Conservation (phyloP, 371 early-diverging fungal genomes). For the Rhizomucor miehei region DNA sequence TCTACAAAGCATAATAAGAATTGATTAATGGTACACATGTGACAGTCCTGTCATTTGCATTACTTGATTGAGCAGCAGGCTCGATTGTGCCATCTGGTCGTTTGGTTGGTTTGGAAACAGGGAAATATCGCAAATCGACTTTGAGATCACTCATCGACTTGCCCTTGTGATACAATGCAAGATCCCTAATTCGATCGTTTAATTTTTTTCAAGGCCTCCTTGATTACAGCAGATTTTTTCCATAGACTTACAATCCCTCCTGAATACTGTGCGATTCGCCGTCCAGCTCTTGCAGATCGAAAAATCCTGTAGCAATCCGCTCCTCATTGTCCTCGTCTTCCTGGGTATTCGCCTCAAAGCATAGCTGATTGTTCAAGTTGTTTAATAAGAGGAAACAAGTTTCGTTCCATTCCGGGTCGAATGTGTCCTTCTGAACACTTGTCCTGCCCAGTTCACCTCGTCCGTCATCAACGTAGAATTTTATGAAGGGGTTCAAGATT, state of each 20-base stretch:
- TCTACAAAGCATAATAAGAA: conserved; percentile 16
- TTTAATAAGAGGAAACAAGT: conserved; percentile 54
- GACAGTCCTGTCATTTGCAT: conserved; percentile 1
- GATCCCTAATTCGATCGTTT: conserved; percentile 14
- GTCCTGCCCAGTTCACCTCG: conserved; percentile 65
- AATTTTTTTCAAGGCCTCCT: neutral
- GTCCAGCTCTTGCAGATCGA: conserved; percentile 49
- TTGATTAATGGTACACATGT: neutral
- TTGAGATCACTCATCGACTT: conserved; percentile 49
- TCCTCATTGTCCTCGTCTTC: conserved; percentile 17
- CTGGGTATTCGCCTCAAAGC: conserved; percentile 34
- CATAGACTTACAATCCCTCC: conserved; percentile 22
- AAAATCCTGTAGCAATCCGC: conserved; percentile 43
- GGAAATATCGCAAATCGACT: conserved; percentile 58
- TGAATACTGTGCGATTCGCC: conserved; percentile 35
- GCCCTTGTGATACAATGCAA: conserved; percentile 43
- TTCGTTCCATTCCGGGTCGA: conserved; percentile 60
- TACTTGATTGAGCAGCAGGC: conserved; percentile 60
- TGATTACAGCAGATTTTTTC: neutral
- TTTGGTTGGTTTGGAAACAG: conserved; percentile 55
- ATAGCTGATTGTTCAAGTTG: conserved; percentile 49
- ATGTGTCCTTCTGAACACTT: conserved; percentile 52
- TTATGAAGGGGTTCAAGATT: conserved; percentile 71
- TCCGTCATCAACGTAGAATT: conserved; percentile 68
- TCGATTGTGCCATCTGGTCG: conserved; percentile 42